These are phyloP conservation scores for Tulasnella sp. DNA, from an alignment of 768 basidiomycete genomes.

Conservation along the genomic window DNA sequence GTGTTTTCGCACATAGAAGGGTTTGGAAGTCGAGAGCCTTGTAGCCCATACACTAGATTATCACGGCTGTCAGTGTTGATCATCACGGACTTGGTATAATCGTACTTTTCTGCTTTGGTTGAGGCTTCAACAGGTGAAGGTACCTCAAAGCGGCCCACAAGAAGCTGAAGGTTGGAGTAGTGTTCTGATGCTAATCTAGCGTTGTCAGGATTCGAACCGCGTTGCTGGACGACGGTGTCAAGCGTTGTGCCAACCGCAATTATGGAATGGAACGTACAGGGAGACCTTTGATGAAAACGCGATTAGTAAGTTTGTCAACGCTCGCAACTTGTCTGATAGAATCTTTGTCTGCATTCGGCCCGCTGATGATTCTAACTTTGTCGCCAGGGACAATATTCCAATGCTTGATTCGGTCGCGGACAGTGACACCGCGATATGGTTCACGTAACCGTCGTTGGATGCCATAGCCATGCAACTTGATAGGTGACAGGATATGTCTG, in stretches of 20 bases:
- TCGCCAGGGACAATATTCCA: slow-evolving; percentile 88
- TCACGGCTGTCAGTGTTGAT: neutral
- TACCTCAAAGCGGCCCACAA: slow-evolving; percentile 52
- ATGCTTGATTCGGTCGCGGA: slow-evolving; percentile 56
- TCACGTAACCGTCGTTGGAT: neutral
- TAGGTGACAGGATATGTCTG: slow-evolving; percentile 9
- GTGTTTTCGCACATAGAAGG: slow-evolving; percentile 44
- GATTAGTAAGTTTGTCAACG: slow-evolving; percentile 61
- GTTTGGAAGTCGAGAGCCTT: slow-evolving; percentile 48
- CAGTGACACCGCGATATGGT: neutral
- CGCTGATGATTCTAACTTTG: slow-evolving; percentile 56
- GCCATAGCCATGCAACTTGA: neutral
- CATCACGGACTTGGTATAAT: neutral
- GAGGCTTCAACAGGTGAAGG: slow-evolving; percentile 28
- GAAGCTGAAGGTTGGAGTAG: slow-evolving; percentile 72
- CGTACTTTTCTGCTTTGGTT: slow-evolving; percentile 19
- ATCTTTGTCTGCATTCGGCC: slow-evolving; percentile 25
- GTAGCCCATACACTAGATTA: slow-evolving; percentile 58
- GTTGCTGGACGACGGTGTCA: neutral
- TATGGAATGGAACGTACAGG: slow-evolving; percentile 29
- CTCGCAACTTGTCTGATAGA: slow-evolving; percentile 44
- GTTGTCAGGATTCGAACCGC: slow-evolving; percentile 13
- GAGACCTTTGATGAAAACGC: slow-evolving; percentile 44
- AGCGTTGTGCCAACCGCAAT: neutral
- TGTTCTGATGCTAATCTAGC: slow-evolving; percentile 42